phyloP scores from a whole-genome alignment of 129 eudicot genomes.

The Artemisia annua region DNA sequence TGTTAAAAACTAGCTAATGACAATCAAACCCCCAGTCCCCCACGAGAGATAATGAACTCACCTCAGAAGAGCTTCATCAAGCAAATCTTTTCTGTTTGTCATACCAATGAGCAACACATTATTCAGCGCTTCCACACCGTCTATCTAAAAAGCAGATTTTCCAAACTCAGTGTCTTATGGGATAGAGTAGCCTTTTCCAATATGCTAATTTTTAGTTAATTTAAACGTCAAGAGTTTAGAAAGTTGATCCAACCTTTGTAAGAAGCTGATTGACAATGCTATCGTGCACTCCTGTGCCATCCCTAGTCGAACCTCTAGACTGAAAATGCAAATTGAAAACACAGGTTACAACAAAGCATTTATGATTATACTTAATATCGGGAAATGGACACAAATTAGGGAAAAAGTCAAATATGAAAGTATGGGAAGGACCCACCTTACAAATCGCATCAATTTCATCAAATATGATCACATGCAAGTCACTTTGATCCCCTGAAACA shows the following conservation, averaged over 20 bases:
- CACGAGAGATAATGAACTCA: slow-evolving; percentile 21
- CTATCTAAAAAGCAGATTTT: slow-evolving; percentile 55
- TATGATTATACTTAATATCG: background rate
- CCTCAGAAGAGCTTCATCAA: slow-evolving; percentile 99
- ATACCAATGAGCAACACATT: slow-evolving; percentile 97
- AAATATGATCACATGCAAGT: slow-evolving; percentile 92
- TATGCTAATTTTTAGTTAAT: background rate
- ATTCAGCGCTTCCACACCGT: slow-evolving; percentile 98
- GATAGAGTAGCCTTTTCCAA: too few species aligned
- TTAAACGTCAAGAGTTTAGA: slow-evolving; percentile 8
- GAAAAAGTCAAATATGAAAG: slow-evolving; percentile 10
- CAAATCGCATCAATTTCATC: slow-evolving; percentile 99
- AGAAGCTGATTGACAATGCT: slow-evolving; percentile 99
- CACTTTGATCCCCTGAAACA: slow-evolving; percentile 90
- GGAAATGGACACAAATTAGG: slow-evolving; percentile 2
- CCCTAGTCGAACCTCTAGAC: slow-evolving; percentile 99
- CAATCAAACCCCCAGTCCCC: slow-evolving; percentile 19
- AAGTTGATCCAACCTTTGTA: slow-evolving; percentile 68
- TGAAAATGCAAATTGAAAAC: slow-evolving; percentile 27
- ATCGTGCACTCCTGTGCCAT: slow-evolving; percentile 99
- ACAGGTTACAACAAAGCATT: too few species aligned
- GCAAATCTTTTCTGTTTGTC: slow-evolving; percentile 98
- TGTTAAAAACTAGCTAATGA: background rate
- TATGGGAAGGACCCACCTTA: slow-evolving; percentile 50
- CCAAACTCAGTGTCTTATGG: slow-evolving; percentile 26